A percentile compares a stretch with the other conserved stretches of the same genome.
These are phyloP conservation scores for Blastobotrys robertii DNA, from an alignment of 805 yeast species.

Conservation along the genomic window DNA sequence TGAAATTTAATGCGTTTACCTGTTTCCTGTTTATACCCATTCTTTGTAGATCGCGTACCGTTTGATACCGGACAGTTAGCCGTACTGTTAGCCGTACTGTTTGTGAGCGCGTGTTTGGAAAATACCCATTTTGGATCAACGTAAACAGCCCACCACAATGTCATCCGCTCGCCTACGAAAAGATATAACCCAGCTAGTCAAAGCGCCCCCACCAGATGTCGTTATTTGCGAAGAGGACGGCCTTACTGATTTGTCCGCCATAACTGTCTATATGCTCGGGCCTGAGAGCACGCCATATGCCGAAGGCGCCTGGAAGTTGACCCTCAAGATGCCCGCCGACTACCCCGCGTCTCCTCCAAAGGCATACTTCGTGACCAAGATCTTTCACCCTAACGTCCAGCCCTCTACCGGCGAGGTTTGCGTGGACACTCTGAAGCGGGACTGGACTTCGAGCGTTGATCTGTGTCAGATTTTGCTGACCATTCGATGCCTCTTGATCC, in stretches of 20 bases:
- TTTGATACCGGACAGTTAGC: too few species aligned
- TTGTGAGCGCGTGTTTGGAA: background rate
- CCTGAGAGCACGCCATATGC: slow-evolving; percentile 35
- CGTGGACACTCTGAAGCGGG: slow-evolving; percentile 25
- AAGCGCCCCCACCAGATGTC: slow-evolving; percentile 10
- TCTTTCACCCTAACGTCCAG: slow-evolving; percentile 25
- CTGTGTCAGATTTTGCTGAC: slow-evolving; percentile 20
- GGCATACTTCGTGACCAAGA: slow-evolving; percentile 29
- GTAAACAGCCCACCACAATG: slow-evolving; percentile 3
- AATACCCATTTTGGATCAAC: background rate
- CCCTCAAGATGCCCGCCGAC: slow-evolving; percentile 28
- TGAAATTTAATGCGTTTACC: too few species aligned
- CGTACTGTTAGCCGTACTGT: background rate
- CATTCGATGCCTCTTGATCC: slow-evolving; percentile 23
- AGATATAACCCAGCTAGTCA: slow-evolving; percentile 5
- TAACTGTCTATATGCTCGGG: slow-evolving; percentile 19
- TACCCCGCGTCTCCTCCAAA: slow-evolving; percentile 40
- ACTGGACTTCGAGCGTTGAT: slow-evolving; percentile 22
- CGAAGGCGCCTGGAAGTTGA: slow-evolving; percentile 38
- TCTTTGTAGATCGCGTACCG: too few species aligned
- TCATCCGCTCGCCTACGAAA: slow-evolving; percentile 4
- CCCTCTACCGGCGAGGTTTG: slow-evolving; percentile 25
- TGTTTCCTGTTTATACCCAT: too few species aligned
- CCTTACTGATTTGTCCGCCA: slow-evolving; percentile 2
- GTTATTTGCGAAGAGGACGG: slow-evolving; percentile 1